Evolutionary conservation across 441 rosid genomes (phyloP), one percentile per base, ranked within the genome.

Genomic region (Biscutella auriculata): DNA sequence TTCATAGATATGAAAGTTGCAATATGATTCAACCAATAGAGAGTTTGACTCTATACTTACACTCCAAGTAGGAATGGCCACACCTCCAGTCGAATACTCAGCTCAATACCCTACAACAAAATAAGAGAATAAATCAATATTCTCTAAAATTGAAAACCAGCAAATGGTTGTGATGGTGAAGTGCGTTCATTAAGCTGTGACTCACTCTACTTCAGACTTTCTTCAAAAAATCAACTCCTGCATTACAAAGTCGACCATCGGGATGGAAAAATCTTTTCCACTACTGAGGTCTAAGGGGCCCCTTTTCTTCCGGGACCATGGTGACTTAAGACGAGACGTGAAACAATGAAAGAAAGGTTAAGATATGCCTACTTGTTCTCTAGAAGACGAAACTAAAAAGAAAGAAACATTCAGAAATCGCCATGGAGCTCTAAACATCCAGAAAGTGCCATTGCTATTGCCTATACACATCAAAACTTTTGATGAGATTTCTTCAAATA

Each of bases 41-140:
- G 45, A 17, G 26, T 45, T 47, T 53, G 43, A 60, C 6, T 12
- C 33, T 56, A 37, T 13, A 63, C 98, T 85, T 81, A 92, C 98
- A 92, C 82, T 67, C 97, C 88, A 43, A 92, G 98, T 37, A 92
- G 95, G 69, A 88, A 92, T 0, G 92, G 94, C 98, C 98, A 92
- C 40, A 86, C 97, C 68, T 92, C 98, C 12, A 78, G 65, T 57
- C 97, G 79, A 65, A 92, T 84, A 68, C 82, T 79, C 9, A 94
- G 95, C 71, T 88, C 87, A 46, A 92, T 75, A 60, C 98, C 98
- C 98, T 92, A 52, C 64, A 73, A 39, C 14, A 55, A 37, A 59
- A 61, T 26, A 13, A 63, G 14, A 41, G 23, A 36, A 57, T n/a
- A 53, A 11, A 59, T 15, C 66, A 75, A 43, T 32, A 34, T 36